phyloP scores from a whole-genome alignment of 2,329 filamentous ascomycete species.

The Chlorencoelia australis region DNA sequence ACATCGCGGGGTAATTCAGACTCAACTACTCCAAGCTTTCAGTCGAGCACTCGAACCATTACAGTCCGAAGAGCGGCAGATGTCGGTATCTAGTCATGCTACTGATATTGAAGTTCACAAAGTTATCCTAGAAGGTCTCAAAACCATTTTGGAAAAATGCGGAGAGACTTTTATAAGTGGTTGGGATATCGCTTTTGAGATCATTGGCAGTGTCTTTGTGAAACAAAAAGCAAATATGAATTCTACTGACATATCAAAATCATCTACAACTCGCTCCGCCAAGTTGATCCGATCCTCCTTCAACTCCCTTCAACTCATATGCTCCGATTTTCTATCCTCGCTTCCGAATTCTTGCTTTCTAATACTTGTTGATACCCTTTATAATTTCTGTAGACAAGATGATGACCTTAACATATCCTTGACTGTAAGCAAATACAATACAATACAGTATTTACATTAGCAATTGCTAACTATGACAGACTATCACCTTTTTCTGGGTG shows the following conservation, averaged over 20 bases:
- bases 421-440: constrained; percentile 50
- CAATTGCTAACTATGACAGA: constrained; percentile 36
- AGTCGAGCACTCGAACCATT: constrained; percentile 51
- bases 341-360: constrained; percentile 62
- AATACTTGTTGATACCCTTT: constrained; percentile 75
- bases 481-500: constrained; percentile 93
- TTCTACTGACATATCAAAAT: constrained; percentile 12
- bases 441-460: constrained; percentile 2
- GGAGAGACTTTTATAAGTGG: constrained; percentile 75
- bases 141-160: constrained; percentile 75
- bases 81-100: constrained; percentile 46
- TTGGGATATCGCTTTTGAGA: constrained; percentile 78
- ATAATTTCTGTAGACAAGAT: constrained; percentile 78
- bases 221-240: constrained; percentile 11
- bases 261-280: constrained; percentile 46
- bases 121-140: constrained; percentile 68
- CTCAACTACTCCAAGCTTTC: constrained; percentile 59
- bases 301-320: constrained; percentile 80
- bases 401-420: constrained; percentile 93
- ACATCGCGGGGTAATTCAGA: constrained; percentile 52
- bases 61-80: constrained; percentile 41
- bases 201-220: constrained; percentile 74
- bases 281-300: constrained; percentile 81
- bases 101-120: constrained; percentile 73
- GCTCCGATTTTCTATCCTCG: constrained; percentile 81